phyloP scores from a whole-genome alignment of 345 rosid species.

The Citrus reticulata region DNA sequence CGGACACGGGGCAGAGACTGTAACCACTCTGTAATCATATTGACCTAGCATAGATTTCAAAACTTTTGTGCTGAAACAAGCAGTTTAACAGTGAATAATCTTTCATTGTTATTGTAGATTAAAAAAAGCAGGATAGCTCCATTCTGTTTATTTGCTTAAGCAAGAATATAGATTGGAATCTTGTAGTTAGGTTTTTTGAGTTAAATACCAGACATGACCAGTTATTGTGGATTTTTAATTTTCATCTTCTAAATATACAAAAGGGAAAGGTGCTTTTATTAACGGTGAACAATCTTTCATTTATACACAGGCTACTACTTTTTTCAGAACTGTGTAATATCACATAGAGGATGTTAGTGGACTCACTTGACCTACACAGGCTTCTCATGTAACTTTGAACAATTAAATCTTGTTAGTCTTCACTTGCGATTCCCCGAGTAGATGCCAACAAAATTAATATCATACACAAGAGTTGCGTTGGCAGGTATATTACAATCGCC shows the following conservation, averaged over 20 bases:
- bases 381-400: not conserved
- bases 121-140: not conserved
- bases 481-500: conserved; percentile 97
- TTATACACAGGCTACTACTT: not conserved
- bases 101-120: not conserved
- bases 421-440: conserved; percentile 74
- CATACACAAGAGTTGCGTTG: conserved; percentile 88
- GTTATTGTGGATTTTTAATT: not conserved
- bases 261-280: not conserved
- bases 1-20: not conserved
- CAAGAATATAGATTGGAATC: not conserved
- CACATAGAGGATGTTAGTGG: not conserved
- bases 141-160: not conserved
- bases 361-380: conserved; percentile 14
- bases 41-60: not conserved
- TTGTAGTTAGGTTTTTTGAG: not conserved
- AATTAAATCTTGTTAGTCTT: conserved; percentile 12
- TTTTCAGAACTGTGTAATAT: not conserved
- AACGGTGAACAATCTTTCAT: not conserved
- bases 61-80: not conserved
- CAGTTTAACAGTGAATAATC: not conserved
- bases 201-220: no score
- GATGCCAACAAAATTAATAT: conserved; percentile 70
- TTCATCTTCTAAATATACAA: not conserved
- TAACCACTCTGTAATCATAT: not conserved